Conservation (phyloP, 352 stramenopile genomes). For the Ophiocytium majus region DNA sequence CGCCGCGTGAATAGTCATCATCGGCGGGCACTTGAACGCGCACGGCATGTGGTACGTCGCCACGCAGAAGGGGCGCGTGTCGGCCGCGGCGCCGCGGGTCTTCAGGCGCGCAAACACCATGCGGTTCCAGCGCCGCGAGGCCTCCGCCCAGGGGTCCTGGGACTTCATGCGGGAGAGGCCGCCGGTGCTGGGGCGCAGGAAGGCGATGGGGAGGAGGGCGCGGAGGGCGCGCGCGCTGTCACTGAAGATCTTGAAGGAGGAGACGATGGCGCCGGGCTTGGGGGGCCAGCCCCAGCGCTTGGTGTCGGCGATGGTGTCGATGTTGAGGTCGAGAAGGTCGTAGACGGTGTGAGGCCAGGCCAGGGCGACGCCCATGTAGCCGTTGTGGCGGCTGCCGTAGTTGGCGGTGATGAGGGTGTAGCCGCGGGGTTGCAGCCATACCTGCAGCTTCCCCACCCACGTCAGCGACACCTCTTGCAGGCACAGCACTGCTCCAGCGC, state of each 20-base stretch:
- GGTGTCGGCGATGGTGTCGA: slow-evolving; percentile 55
- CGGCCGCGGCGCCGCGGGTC: not conserved
- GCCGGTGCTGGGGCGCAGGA: not conserved
- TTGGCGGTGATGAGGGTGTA: slow-evolving; percentile 69
- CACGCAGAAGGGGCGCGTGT: slow-evolving; percentile 62
- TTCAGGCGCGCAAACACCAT: slow-evolving; percentile 63
- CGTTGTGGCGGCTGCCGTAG: slow-evolving; percentile 75
- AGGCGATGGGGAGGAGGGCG: not conserved
- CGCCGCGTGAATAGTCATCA: slow-evolving; percentile 73
- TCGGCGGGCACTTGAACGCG: slow-evolving; percentile 61
- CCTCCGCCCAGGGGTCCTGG: slow-evolving; percentile 60
- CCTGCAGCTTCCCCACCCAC: slow-evolving; percentile 62
- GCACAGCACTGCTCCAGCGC: slow-evolving; percentile 64
- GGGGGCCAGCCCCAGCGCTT: slow-evolving; percentile 51
- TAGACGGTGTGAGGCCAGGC: slow-evolving; percentile 35
- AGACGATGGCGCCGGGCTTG: not conserved
- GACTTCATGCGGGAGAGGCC: not conserved
- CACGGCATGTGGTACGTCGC: slow-evolving; percentile 82
- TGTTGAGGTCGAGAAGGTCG: slow-evolving; percentile 35
- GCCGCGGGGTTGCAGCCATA: slow-evolving; percentile 25
- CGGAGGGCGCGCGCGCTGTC: not conserved
- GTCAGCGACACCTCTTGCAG: slow-evolving; percentile 73
- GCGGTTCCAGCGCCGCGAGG: slow-evolving; percentile 66
- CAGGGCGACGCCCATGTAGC: slow-evolving; percentile 70
- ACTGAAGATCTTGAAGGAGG: not conserved